phyloP scores from a whole-genome alignment of 106 monocot genomes.

The Alisma plantagoaquatica region DNA sequence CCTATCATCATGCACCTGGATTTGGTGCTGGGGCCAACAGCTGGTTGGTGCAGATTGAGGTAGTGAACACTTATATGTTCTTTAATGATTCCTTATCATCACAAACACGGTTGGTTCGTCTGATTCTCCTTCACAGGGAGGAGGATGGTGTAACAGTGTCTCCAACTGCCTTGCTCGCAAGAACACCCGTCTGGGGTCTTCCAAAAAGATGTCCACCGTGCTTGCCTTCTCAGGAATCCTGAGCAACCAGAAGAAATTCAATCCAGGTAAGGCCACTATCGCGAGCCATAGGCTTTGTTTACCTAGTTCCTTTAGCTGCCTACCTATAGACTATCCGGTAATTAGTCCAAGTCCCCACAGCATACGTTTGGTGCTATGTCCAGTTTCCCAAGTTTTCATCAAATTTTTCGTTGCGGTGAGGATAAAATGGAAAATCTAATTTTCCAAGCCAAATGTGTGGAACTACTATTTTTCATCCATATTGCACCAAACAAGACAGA shows the following conservation, averaged over 20 bases:
- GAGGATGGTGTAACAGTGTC: slow-evolving; percentile 82
- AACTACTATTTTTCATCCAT: too few relatives aligned
- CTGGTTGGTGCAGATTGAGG: slow-evolving; percentile 39
- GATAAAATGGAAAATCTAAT: too few relatives aligned
- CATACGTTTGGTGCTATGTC: too few relatives aligned
- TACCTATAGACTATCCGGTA: too few relatives aligned
- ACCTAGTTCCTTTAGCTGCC: too few relatives aligned
- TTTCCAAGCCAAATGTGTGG: too few relatives aligned
- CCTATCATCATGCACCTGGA: slow-evolving; percentile 51
- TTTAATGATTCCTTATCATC: background rate
- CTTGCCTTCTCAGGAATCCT: slow-evolving; percentile 74
- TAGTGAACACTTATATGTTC: background rate
- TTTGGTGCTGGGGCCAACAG: slow-evolving; percentile 45
- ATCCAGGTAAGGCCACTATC: slow-evolving; percentile 82
- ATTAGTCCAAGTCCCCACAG: too few relatives aligned
- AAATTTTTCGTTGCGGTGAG: too few relatives aligned
- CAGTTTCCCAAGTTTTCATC: too few relatives aligned
- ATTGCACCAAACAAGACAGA: too few relatives aligned
- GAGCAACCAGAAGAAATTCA: slow-evolving; percentile 28
- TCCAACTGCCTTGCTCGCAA: slow-evolving; percentile 48
- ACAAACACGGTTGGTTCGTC: background rate
- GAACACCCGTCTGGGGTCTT: slow-evolving; percentile 60
- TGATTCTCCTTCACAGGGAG: slow-evolving; percentile 39
- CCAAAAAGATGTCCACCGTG: slow-evolving; percentile 52
- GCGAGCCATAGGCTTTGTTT: too few relatives aligned